Evolutionary conservation across 306 rosid genomes (phyloP).

Genomic region (Begonia fuchsioides): DNA sequence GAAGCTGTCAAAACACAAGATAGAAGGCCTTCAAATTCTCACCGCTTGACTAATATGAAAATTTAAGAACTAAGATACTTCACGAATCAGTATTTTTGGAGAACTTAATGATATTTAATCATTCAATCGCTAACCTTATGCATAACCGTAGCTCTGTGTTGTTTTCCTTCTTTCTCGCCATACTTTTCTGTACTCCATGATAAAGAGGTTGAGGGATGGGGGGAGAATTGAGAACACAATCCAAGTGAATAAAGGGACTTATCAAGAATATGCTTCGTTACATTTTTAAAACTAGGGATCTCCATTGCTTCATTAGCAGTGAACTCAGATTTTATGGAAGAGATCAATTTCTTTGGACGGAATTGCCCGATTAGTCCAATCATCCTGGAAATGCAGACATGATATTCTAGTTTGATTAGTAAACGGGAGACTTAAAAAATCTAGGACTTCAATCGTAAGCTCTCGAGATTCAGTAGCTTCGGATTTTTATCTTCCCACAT

Average conservation of each 20-base stretch:
- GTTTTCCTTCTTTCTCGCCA: constrained; percentile 59
- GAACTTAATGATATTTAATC: neutral
- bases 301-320: constrained; percentile 25
- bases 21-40: neutral
- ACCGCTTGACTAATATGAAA: too few relatives aligned
- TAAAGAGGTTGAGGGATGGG: constrained; percentile 34
- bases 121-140: constrained; percentile 35
- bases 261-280: constrained; percentile 52
- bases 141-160: constrained; percentile 39
- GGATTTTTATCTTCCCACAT: too few relatives aligned
- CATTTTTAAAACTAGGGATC: constrained; percentile 48
- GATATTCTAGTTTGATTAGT: constrained; percentile 6
- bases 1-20: constrained; percentile 37
- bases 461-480: neutral
- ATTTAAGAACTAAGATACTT: too few relatives aligned
- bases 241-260: constrained; percentile 61
- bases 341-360: constrained; percentile 66
- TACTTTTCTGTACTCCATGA: constrained; percentile 43
- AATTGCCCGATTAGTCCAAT: constrained; percentile 64
- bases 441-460: neutral
- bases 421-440: constrained; percentile 5
- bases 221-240: constrained; percentile 39
- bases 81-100: neutral
- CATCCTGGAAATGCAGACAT: constrained; percentile 45
- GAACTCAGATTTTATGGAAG: constrained; percentile 48